Base-by-base conservation (phyloP, 441 rosid species). In the Mallotus japonicus region DNA sequence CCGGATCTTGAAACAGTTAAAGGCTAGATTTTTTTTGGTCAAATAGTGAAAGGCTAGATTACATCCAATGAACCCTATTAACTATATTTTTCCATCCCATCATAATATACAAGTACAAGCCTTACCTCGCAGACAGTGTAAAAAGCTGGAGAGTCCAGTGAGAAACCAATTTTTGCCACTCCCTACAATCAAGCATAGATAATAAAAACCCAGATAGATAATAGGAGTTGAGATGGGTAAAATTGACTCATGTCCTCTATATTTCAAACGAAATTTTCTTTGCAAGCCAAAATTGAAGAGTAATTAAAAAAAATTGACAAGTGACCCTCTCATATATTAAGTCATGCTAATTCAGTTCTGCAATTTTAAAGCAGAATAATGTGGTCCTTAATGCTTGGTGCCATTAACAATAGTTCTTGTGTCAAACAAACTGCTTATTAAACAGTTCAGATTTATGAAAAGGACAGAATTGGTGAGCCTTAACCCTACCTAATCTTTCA, bases 51-150 rank as follows among this genome's bases (percentile, higher is more conserved):
- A 40, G 15, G 46, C 19, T 65, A 22, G 11, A 50, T 40, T 65
- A 22, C 7, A 50, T 40, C 37, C 7, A 8, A 13, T 6, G 40
- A n/a, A 40, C 4, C n/a, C 20, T 50, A 15, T 20, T 28, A 20
- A 32, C 17, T 13, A 34, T 34, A 58, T 17, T 65, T 65, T 32
- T 44, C 4, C 8, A 65, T 19, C 55, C 19, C 10, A 65, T 65
- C 8, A 15, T 44, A 19, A 51, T 19, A 49, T 19, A 40, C 3
- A 55, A 40, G 44, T 32, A 47, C 19, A 67, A 40, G 63, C 58
- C 55, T 81, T 76, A 89, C 94, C 90, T 89, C 90, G 78, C 92
- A 89, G 13, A 78, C 85, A 2, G 88, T 84, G 80, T 84, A 86
- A 76, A 87, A 87, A 51, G 94, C 83, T 6, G 94, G 94, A 68